Conservation (phyloP, 2,329 filamentous ascomycete genomes). For the Cordyceps fumosorosea region DNA sequence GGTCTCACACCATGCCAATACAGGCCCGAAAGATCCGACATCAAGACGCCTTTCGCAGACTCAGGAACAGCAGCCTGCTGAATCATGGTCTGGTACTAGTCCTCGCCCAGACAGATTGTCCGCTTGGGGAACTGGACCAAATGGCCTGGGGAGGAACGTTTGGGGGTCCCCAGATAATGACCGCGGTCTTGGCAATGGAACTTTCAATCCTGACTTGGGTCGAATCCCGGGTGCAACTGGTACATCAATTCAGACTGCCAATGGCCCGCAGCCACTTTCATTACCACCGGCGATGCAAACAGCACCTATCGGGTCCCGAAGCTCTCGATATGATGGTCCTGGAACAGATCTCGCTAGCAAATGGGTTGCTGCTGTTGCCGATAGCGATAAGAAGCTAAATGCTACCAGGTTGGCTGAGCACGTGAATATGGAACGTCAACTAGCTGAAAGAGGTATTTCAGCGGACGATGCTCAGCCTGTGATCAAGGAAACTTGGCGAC, state of each 20-base stretch:
- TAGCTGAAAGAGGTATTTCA: slow-evolving; percentile 38
- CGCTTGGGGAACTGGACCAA: slow-evolving; percentile 42
- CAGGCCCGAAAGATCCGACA: slow-evolving; percentile 15
- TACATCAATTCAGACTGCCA: slow-evolving; percentile 26
- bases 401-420: slow-evolving; percentile 33
- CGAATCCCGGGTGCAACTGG: slow-evolving; percentile 35
- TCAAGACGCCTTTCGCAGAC: slow-evolving; percentile 26
- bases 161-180: slow-evolving; percentile 71
- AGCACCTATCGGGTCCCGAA: slow-evolving; percentile 26
- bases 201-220: slow-evolving; percentile 59
- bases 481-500: slow-evolving; percentile 51
- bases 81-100: slow-evolving; percentile 32
- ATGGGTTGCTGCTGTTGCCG: slow-evolving; percentile 37
- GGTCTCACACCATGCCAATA: slow-evolving; percentile 16
- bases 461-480: slow-evolving; percentile 39
- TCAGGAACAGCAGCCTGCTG: slow-evolving; percentile 26
- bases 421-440: slow-evolving; percentile 36
- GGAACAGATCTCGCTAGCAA: slow-evolving; percentile 31
- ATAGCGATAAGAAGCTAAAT: slow-evolving; percentile 40
- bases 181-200: slow-evolving; percentile 69
- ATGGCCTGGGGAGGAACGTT: slow-evolving; percentile 51
- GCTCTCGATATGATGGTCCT: slow-evolving; percentile 22
- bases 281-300: slow-evolving; percentile 26
- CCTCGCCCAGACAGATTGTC: slow-evolving; percentile 42
- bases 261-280: slow-evolving; percentile 41